phyloP scores from a whole-genome alignment of 1,139 yeast genomes.

The Suhomyces choctaworum region DNA sequence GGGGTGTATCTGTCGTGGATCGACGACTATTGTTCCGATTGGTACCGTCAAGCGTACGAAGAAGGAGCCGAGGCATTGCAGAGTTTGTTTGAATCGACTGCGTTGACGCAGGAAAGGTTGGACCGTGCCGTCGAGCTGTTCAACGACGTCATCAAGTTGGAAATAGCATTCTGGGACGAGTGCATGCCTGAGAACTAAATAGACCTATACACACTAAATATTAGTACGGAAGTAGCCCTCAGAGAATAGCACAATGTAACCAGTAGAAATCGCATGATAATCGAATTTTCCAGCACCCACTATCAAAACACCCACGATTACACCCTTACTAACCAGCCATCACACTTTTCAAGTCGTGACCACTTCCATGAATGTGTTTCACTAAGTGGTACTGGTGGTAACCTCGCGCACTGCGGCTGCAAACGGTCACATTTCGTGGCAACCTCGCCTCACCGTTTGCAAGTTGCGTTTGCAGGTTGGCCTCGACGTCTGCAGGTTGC shows the following conservation, averaged over 20 bases:
- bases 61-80: constrained; percentile 54
- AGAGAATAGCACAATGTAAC: not conserved
- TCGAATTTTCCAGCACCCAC: too few species aligned
- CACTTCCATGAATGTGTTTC: too few species aligned
- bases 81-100: constrained; percentile 29
- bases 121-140: constrained; percentile 59
- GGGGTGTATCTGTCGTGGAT: constrained; percentile 59
- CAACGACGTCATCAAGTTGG: constrained; percentile 57
- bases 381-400: too few species aligned
- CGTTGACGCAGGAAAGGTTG: constrained; percentile 38
- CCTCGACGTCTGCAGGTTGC: constrained; percentile 5
- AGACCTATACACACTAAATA: too few species aligned
- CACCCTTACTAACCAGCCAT: too few species aligned
- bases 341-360: too few species aligned
- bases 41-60: constrained; percentile 53
- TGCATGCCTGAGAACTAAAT: constrained; percentile 7
- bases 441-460: too few species aligned
- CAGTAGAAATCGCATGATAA: too few species aligned
- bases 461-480: constrained; percentile 7
- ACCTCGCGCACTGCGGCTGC: constrained; percentile 5
- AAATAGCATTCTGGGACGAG: constrained; percentile 65
- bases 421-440: not conserved
- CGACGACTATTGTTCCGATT: constrained; percentile 56
- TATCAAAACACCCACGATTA: too few species aligned
- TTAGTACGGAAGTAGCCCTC: too few species aligned